phyloP scores from a whole-genome alignment of 305 asterid species.

The Solanum hybrid region DNA sequence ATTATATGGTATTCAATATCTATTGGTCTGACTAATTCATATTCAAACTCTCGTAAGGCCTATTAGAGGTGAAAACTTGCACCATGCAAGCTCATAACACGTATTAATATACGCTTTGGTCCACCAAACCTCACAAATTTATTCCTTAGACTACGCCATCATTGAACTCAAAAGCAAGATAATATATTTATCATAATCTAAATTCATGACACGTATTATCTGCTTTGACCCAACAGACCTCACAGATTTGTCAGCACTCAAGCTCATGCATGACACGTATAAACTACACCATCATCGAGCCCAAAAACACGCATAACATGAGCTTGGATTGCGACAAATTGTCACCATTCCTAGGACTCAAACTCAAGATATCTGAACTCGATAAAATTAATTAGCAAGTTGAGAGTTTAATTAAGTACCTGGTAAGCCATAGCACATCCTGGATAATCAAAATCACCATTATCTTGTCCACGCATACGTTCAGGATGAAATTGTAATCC shows the following conservation, averaged over 20 bases:
- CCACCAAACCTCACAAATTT: neutral
- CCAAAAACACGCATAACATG: neutral
- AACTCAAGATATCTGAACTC: neutral
- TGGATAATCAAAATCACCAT: slow-evolving; percentile 67
- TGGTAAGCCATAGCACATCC: slow-evolving; percentile 71
- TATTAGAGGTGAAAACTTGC: accelerated
- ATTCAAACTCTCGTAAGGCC: accelerated
- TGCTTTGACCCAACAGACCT: neutral
- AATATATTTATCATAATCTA: neutral
- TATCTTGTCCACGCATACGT: slow-evolving; percentile 48
- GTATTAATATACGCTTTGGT: neutral
- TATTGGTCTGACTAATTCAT: neutral
- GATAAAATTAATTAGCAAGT: neutral
- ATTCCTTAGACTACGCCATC: neutral
- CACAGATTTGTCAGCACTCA: neutral
- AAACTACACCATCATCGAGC: neutral
- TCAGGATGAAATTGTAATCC: slow-evolving; percentile 90
- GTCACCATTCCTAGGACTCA: neutral
- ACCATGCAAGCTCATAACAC: neutral
- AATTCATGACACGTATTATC: neutral
- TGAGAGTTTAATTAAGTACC: slow-evolving; percentile 17
- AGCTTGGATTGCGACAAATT: neutral
- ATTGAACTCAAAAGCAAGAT: neutral
- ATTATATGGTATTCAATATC: neutral
- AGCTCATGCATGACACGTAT: neutral